Conservation (phyloP, 2,329 filamentous ascomycete species). For the Ustulina deusta region DNA sequence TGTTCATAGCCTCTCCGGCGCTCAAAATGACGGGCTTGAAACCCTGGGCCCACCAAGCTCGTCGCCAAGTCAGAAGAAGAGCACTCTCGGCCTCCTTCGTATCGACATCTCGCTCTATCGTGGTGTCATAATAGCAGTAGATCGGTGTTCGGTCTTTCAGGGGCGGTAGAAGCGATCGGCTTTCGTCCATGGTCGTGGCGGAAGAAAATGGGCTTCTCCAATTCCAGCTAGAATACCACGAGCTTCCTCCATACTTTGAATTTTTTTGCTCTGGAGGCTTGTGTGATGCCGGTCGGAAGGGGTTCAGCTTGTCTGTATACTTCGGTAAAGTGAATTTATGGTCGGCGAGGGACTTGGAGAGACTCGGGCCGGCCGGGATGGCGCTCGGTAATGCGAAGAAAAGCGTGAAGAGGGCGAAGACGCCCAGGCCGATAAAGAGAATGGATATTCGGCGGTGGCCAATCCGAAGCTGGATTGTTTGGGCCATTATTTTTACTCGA, state of each 20-base stretch:
- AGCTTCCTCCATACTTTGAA: slow-evolving; percentile 80
- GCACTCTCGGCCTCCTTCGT: slow-evolving; percentile 79
- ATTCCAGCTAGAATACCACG: slow-evolving; percentile 90
- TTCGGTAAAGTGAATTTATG: slow-evolving; percentile 64
- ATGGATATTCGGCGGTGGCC: slow-evolving; percentile 65
- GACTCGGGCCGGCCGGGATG: slow-evolving; percentile 61
- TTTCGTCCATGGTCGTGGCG: slow-evolving; percentile 81
- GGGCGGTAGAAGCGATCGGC: slow-evolving; percentile 84
- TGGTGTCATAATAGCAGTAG: slow-evolving; percentile 91
- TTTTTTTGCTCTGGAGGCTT: slow-evolving; percentile 80
- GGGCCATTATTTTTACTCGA: slow-evolving; percentile 56
- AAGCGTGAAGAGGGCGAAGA: slow-evolving; percentile 66
- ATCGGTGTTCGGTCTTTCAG: slow-evolving; percentile 76
- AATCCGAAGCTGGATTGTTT: slow-evolving; percentile 63
- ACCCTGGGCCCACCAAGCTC: slow-evolving; percentile 95
- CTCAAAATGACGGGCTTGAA: slow-evolving; percentile 88
- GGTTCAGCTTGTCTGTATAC: slow-evolving; percentile 65
- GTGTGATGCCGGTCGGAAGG: slow-evolving; percentile 77
- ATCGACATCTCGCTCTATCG: slow-evolving; percentile 69
- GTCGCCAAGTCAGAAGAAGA: slow-evolving; percentile 86
- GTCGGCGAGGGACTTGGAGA: slow-evolving; percentile 62
- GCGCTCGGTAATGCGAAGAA: slow-evolving; percentile 64
- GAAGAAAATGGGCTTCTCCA: slow-evolving; percentile 93
- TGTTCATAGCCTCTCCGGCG: slow-evolving; percentile 82
- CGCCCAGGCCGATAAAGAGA: slow-evolving; percentile 62